Percentiles rank a stretch among this genome's conserved stretches.
Conservation (phyloP, 2,329 filamentous ascomycete genomes). For the Scleromitrula shiraiana region DNA sequence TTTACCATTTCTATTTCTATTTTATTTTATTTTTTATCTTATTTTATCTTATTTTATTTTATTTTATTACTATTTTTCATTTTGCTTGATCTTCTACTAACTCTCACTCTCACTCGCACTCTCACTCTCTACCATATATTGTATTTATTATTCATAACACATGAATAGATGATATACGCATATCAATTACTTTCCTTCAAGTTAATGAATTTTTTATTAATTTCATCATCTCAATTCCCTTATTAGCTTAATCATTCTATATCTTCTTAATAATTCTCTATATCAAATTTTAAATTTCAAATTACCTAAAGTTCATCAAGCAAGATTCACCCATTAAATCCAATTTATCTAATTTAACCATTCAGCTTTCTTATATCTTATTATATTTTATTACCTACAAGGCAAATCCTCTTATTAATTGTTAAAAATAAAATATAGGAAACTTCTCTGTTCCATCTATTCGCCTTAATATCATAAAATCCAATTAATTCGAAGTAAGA, state of each 20-base stretch:
- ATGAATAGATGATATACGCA: no score
- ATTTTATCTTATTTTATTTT: no score
- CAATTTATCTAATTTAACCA: background rate
- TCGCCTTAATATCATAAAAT: background rate
- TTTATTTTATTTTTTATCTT: no score
- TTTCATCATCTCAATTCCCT: background rate
- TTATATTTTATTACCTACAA: background rate
- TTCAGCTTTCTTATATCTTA: background rate
- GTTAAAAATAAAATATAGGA: background rate
- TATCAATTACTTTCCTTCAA: no score
- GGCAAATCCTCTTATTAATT: slow-evolving; percentile 2
- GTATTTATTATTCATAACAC: no score
- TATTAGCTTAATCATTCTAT: no score
- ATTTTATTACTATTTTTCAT: background rate
- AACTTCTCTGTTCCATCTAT: background rate
- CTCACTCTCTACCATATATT: background rate
- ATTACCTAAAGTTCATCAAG: background rate
- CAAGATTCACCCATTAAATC: background rate
- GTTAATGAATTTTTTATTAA: background rate
- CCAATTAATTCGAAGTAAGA: slow-evolving; percentile 1
- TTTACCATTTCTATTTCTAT: no score
- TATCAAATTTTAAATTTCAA: background rate
- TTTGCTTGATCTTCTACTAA: background rate
- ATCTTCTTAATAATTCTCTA: background rate
- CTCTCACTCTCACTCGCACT: background rate